These are phyloP conservation scores for Russula sp. DNA, from an alignment of 768 basidiomycete species.

Conservation along the genomic window DNA sequence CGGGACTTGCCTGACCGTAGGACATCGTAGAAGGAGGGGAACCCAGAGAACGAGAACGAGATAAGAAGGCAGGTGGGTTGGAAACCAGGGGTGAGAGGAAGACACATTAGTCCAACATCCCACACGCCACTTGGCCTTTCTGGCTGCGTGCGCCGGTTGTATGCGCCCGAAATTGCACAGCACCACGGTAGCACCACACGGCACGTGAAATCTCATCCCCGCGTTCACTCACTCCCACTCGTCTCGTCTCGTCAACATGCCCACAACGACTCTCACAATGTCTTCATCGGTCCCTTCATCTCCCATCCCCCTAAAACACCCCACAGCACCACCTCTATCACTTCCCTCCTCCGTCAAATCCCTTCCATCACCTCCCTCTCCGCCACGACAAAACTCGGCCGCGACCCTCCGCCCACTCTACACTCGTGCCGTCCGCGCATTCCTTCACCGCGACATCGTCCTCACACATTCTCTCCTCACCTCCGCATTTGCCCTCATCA, in stretches of 20 bases:
- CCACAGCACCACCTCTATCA: background rate
- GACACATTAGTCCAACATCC: no score
- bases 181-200: no score
- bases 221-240: no score
- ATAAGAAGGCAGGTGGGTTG: no score
- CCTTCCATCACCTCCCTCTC: background rate
- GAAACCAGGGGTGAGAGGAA: no score
- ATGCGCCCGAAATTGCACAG: no score
- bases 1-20: no score
- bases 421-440: conserved; percentile 69
- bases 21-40: no score
- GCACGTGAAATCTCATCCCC: background rate
- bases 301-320: conserved; percentile 9
- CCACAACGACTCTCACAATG: conserved; percentile 16
- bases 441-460: conserved; percentile 64
- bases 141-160: no score
- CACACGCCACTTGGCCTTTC: no score
- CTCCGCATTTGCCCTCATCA: conserved; percentile 59
- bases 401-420: conserved; percentile 65
- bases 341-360: background rate
- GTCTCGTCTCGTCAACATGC: conserved; percentile 1
- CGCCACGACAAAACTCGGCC: conserved; percentile 27
- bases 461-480: conserved; percentile 58
- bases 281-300: conserved; percentile 1
- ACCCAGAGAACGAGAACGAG: no score